Base-by-base conservation (phyloP, 805 yeast genomes). In the Lipomyces chichibuensis region DNA sequence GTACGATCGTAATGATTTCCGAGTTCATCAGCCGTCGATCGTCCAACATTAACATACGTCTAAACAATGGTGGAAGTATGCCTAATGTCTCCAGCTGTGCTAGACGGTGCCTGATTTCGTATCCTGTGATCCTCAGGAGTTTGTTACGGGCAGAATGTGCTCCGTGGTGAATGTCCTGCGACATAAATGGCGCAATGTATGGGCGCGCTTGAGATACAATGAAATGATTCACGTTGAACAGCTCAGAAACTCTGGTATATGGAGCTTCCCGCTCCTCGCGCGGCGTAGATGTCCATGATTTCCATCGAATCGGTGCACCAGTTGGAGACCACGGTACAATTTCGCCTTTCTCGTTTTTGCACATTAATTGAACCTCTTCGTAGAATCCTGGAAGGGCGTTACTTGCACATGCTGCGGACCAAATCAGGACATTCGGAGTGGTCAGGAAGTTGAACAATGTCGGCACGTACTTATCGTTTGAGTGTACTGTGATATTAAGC, bases 201-300 rank as follows among this genome's bases (percentile, higher is more conserved):
- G 98, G 98, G 69, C 98, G 84, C 8, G 98, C 97, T 71, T 94
- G 82, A 25, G 97, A 91, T 1, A 93, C 93, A 37, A 95, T 83
- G 75, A 92, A 94, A 77, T 93, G 96, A 77, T 95, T 95, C 29
- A 95, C 98, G 74, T 95, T 95, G 81, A 94, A 95, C 66, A 94
- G 82, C 76, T 95, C 98, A 0, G 97, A 89, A 59, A 94, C 83
- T 63, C 97, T 81, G 0, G 95, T 90, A 75, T 94, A 94, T 0
- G 98, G 97, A 11, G 89, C 86, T 53, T 84, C 83, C 72, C 71
- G 66, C 55, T 68, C 71, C 20, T 64, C 60, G 32, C 52, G 61
- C 11, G 53, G 59, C 49, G 66, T 70, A 75, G 9, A 78, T 78
- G n/a, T 79, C 82, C 61, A 71, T 62, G 64, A 59, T 53, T 65